Percentiles rank a stretch among this genome's conserved stretches.
Conservation (phyloP, 495 filamentous ascomycete species). For the Penicillium maclennaniae region DNA sequence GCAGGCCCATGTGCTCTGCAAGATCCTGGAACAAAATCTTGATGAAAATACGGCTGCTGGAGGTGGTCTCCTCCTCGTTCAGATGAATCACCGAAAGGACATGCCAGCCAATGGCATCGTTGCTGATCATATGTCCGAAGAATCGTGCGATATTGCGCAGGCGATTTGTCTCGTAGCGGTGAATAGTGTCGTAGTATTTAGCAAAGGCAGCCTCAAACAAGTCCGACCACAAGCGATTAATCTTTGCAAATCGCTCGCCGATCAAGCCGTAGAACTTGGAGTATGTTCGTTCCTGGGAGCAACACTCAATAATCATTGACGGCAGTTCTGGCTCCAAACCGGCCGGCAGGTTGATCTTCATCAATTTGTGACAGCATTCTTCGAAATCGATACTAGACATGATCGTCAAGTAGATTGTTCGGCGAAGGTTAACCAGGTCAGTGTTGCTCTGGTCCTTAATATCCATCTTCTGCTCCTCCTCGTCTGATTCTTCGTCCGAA, state of each 20-base stretch:
- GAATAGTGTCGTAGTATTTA: slow-evolving; percentile 95
- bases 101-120: slow-evolving; percentile 90
- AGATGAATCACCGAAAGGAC: slow-evolving; percentile 77
- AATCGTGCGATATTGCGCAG: slow-evolving; percentile 92
- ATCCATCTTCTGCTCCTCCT: slow-evolving; percentile 71
- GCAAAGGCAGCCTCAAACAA: slow-evolving; percentile 84
- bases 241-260: slow-evolving; percentile 89
- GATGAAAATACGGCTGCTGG: slow-evolving; percentile 92
- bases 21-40: slow-evolving; percentile 97
- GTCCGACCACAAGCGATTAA: slow-evolving; percentile 91
- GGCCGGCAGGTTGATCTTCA: slow-evolving; percentile 84
- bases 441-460: slow-evolving; percentile 98
- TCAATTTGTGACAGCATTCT: slow-evolving; percentile 91
- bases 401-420: slow-evolving; percentile 95
- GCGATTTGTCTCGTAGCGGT: slow-evolving; percentile 91
- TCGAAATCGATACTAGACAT: slow-evolving; percentile 93
- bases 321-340: slow-evolving; percentile 88
- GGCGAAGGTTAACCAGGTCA: slow-evolving; percentile 85
- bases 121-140: slow-evolving; percentile 85
- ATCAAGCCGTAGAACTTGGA: slow-evolving; percentile 94
- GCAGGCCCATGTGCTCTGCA: slow-evolving; percentile 77
- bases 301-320: slow-evolving; percentile 95
- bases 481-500: slow-evolving; percentile 74
- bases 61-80: slow-evolving; percentile 95
- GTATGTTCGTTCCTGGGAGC: slow-evolving; percentile 91